Evolutionary conservation across 2,329 filamentous ascomycete species (phyloP).

Genomic region (Ophiostoma himal-ulmi): DNA sequence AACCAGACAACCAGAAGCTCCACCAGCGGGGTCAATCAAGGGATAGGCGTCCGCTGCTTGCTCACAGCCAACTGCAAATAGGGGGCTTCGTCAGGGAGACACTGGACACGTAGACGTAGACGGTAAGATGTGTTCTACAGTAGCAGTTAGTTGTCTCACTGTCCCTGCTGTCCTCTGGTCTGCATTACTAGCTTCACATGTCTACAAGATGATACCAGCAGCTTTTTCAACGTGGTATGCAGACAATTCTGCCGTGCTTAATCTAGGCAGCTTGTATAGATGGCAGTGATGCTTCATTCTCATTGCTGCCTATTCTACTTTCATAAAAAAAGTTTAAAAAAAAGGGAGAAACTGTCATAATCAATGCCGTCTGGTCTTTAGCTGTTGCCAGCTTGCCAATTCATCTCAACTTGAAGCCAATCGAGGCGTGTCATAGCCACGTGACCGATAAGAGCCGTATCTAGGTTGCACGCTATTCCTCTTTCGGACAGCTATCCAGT

Average conservation of each 20-base stretch:
- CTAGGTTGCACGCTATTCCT: slow-evolving; percentile 12
- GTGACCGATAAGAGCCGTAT: slow-evolving; percentile 8
- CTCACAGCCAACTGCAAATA: slow-evolving; percentile 12
- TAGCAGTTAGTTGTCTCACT: neutral
- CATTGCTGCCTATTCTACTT: neutral
- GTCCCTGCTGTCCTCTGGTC: neutral
- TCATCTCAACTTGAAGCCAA: neutral
- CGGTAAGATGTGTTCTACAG: neutral
- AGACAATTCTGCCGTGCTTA: neutral
- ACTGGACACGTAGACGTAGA: slow-evolving; percentile 15
- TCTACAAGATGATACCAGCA: neutral
- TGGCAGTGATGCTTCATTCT: too few species aligned
- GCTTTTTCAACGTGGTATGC: neutral
- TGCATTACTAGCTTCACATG: neutral
- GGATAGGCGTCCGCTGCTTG: slow-evolving; percentile 10
- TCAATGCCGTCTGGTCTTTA: neutral
- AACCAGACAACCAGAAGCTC: slow-evolving; percentile 22
- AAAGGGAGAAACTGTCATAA: neutral
- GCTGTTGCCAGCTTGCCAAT: neutral
- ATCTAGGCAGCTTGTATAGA: neutral
- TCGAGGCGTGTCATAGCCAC: neutral
- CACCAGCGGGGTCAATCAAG: slow-evolving; percentile 15
- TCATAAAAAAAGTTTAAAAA: neutral
- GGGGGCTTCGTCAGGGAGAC: slow-evolving; percentile 16
- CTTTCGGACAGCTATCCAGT: slow-evolving; percentile 25